Percentiles rank a stretch among this genome's conserved stretches.
phyloP scores from a whole-genome alignment of 352 stramenopile genomes.

The Blastocystis sp. region DNA sequence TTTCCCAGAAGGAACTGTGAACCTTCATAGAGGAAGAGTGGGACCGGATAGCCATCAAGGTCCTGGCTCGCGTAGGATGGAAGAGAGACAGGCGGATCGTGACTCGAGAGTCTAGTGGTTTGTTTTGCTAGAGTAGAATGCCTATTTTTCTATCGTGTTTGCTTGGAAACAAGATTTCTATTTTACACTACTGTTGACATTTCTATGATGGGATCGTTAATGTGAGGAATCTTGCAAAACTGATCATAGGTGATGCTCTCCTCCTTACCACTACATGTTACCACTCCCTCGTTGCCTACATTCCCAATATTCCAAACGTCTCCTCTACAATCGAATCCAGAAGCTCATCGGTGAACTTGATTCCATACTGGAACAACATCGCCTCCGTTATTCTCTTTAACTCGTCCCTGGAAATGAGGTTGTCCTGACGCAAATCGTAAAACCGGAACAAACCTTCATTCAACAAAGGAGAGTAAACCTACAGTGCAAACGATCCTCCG shows the following conservation, averaged over 20 bases:
- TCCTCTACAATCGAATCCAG: constrained; percentile 33
- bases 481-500: constrained; percentile 35
- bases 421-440: constrained; percentile 45
- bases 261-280: constrained; percentile 17
- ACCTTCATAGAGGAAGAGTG: too few species aligned
- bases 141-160: too few species aligned
- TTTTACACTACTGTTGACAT: background rate
- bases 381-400: constrained; percentile 47
- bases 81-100: too few species aligned
- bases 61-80: too few species aligned
- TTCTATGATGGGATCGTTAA: constrained; percentile 29
- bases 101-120: too few species aligned
- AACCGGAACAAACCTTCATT: constrained; percentile 40
- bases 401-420: constrained; percentile 19
- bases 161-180: background rate
- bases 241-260: constrained; percentile 2
- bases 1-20: too few species aligned
- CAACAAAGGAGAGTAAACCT: background rate
- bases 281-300: background rate
- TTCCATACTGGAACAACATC: constrained; percentile 50
- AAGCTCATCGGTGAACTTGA: background rate
- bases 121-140: too few species aligned
- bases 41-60: too few species aligned
- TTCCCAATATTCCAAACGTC: background rate
- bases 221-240: constrained; percentile 41